Evolutionary conservation across 805 yeast species (phyloP).

Genomic region (Yamadazyma paraphyllophila): DNA sequence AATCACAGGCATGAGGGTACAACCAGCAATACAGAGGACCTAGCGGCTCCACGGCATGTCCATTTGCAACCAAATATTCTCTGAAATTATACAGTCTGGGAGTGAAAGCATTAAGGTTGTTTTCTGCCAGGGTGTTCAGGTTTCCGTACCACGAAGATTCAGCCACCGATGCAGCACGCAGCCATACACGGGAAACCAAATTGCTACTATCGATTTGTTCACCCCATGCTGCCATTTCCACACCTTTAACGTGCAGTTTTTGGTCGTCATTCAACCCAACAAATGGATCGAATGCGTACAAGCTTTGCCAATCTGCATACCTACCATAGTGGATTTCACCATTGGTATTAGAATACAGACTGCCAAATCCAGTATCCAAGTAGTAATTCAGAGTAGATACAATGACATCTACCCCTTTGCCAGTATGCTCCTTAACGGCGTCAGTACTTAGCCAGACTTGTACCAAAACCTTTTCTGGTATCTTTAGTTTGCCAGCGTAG

Average conservation of each 20-base stretch:
- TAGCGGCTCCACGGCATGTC: conserved; percentile 31
- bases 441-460: conserved; percentile 31
- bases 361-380: conserved; percentile 42
- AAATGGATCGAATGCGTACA: conserved; percentile 34
- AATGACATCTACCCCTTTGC: conserved; percentile 36
- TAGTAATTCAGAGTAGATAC: conserved; percentile 34
- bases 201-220: conserved; percentile 36
- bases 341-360: conserved; percentile 37
- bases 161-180: conserved; percentile 40
- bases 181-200: conserved; percentile 37
- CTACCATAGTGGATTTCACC: conserved; percentile 1
- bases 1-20: conserved; percentile 8
- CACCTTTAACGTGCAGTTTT: conserved; percentile 33
- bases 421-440: conserved; percentile 25
- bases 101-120: conserved; percentile 18
- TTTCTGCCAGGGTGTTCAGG: neutral
- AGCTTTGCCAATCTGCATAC: conserved; percentile 42
- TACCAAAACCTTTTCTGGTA: conserved; percentile 31
- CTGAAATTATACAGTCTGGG: conserved; percentile 35
- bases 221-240: conserved; percentile 38
- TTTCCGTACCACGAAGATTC: conserved; percentile 43
- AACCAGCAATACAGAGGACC: conserved; percentile 33
- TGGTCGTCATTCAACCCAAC: conserved; percentile 29
- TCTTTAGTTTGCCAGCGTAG: conserved; percentile 19
- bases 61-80: conserved; percentile 36